Conservation (phyloP, 805 yeast species). For the Saturnispora halmiae region DNA sequence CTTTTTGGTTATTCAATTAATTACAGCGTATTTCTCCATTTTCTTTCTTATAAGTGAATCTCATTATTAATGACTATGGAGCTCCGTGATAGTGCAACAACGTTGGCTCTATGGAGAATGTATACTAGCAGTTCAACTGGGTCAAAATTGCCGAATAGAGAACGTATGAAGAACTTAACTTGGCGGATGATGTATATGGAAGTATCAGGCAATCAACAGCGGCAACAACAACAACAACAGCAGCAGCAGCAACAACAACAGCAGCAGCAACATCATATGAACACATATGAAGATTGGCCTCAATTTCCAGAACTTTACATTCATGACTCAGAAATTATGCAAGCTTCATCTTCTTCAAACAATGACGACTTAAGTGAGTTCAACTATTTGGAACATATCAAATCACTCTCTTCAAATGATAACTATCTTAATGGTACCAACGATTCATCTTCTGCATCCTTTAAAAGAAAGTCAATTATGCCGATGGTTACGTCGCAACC, state of each 20-base stretch:
- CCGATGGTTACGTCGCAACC: slow-evolving; percentile 20
- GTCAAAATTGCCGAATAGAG: slow-evolving; percentile 64
- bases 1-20: not conserved
- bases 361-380: slow-evolving; percentile 6
- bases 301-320: slow-evolving; percentile 28
- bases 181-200: slow-evolving; percentile 78
- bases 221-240: slow-evolving; percentile 1
- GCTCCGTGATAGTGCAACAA: slow-evolving; percentile 19
- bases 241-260: slow-evolving; percentile 1
- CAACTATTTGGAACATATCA: slow-evolving; percentile 15
- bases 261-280: not conserved
- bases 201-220: not conserved
- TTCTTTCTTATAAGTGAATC: not conserved
- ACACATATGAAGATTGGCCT: slow-evolving; percentile 25
- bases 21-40: no score
- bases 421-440: slow-evolving; percentile 9
- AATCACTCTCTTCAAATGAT: slow-evolving; percentile 13
- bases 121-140: slow-evolving; percentile 57
- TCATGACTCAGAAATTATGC: slow-evolving; percentile 1
- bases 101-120: slow-evolving; percentile 67
- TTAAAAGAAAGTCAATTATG: slow-evolving; percentile 21
- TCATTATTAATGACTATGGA: slow-evolving; percentile 5
- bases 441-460: slow-evolving; percentile 6
- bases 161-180: slow-evolving; percentile 74
- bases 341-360: not conserved